phyloP scores from a whole-genome alignment of 768 basidiomycete genomes.

The Boletus eberwhitei region DNA sequence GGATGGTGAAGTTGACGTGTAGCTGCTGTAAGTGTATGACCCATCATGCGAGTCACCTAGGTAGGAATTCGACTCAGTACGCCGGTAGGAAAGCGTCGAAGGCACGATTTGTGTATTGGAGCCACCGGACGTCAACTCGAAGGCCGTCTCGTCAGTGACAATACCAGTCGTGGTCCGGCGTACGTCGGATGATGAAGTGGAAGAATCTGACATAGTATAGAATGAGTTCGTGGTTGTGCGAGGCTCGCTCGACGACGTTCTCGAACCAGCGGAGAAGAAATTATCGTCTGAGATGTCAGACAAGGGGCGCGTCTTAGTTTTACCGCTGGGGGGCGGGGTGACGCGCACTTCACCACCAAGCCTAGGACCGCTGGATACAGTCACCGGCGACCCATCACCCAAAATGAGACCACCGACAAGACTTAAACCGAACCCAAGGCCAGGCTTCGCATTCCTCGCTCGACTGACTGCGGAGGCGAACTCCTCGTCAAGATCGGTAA shows the following conservation, averaged over 20 bases:
- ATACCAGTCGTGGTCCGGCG: slow-evolving; percentile 31
- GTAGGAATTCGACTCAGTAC: slow-evolving; percentile 53
- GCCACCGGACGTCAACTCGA: slow-evolving; percentile 36
- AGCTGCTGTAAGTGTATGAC: slow-evolving; percentile 32
- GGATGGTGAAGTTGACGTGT: slow-evolving; percentile 46
- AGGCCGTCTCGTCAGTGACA: slow-evolving; percentile 37
- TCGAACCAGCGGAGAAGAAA: slow-evolving; percentile 44
- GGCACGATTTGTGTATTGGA: slow-evolving; percentile 45
- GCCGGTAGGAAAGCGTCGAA: slow-evolving; percentile 50
- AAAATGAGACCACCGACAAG: slow-evolving; percentile 39
- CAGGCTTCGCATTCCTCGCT: slow-evolving; percentile 38
- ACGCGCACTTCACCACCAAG: slow-evolving; percentile 41
- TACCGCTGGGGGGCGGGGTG: slow-evolving; percentile 44
- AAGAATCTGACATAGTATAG: slow-evolving; percentile 34
- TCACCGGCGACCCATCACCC: slow-evolving; percentile 63
- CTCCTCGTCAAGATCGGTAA: slow-evolving; percentile 71
- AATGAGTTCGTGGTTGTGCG: slow-evolving; percentile 30
- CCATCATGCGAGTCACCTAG: slow-evolving; percentile 53
- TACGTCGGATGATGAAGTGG: slow-evolving; percentile 28
- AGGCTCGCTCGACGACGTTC: slow-evolving; percentile 31
- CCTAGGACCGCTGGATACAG: slow-evolving; percentile 62
- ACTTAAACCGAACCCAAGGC: slow-evolving; percentile 45
- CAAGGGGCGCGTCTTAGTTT: slow-evolving; percentile 28
- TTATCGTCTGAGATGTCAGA: slow-evolving; percentile 41
- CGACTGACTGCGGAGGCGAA: slow-evolving; percentile 44